Evolutionary conservation across 148 eudicot genomes (phyloP).

Genomic region (Vaccinium darrowii): DNA sequence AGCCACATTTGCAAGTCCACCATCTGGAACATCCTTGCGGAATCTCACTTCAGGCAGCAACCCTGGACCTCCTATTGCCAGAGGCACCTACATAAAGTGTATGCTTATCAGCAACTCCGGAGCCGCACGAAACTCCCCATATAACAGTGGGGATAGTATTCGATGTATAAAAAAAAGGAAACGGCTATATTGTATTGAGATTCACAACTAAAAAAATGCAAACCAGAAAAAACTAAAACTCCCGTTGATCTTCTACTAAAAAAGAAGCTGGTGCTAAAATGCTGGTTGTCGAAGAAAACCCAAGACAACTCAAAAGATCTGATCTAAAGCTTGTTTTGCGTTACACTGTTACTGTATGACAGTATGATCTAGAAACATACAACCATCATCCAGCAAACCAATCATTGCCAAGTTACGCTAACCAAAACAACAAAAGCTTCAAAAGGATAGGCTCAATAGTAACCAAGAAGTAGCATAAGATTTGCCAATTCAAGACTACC

Average conservation of each 20-base stretch:
- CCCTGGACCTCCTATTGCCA: constrained; percentile 96
- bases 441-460: neutral
- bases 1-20: constrained; percentile 90
- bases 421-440: neutral
- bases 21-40: constrained; percentile 71
- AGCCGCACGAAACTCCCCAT: neutral
- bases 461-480: neutral
- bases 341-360: neutral
- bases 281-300: neutral
- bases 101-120: neutral
- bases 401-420: neutral
- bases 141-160: neutral
- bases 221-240: neutral
- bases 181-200: neutral
- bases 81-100: constrained; percentile 55
- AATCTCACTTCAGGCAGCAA: constrained; percentile 70
- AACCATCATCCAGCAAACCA: neutral
- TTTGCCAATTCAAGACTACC: neutral
- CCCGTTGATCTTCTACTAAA: neutral
- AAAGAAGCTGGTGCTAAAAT: neutral
- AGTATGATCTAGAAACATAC: neutral
- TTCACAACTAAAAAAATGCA: neutral
- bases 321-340: neutral
- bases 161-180: neutral
- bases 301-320: neutral